phyloP scores from a whole-genome alignment of 2,329 filamentous ascomycete genomes.

The Tolypocladium amazonense region DNA sequence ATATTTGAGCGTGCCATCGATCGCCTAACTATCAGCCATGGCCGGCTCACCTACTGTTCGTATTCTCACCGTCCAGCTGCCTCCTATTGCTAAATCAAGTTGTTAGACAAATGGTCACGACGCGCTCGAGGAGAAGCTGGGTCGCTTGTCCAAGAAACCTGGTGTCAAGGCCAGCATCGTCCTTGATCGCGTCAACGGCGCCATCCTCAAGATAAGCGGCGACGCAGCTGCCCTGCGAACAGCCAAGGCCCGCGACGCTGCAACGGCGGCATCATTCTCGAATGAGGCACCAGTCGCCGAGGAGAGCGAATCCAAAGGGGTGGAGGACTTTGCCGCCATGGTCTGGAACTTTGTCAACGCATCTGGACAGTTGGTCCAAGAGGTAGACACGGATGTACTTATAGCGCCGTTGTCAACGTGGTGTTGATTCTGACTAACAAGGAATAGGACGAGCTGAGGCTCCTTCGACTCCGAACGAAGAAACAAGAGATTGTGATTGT shows the following conservation, averaged over 20 bases:
- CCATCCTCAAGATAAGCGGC: constrained; percentile 66
- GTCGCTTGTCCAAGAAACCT: constrained; percentile 63
- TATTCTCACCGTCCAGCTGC: neutral
- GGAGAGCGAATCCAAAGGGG: constrained; percentile 42
- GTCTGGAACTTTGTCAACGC: constrained; percentile 67
- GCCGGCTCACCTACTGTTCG: constrained; percentile 5
- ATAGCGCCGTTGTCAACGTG: too few relatives aligned
- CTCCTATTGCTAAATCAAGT: neutral
- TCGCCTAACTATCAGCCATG: constrained; percentile 2
- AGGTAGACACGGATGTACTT: constrained; percentile 58
- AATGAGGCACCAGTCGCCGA: constrained; percentile 31
- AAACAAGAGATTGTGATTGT: constrained; percentile 80
- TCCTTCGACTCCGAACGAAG: constrained; percentile 69
- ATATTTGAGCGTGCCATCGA: neutral
- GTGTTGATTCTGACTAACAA: constrained; percentile 9
- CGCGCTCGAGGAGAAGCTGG: constrained; percentile 53
- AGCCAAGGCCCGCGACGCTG: constrained; percentile 22
- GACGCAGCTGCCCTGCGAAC: constrained; percentile 47
- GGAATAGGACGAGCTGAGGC: constrained; percentile 59
- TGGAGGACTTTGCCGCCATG: constrained; percentile 64
- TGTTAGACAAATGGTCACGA: constrained; percentile 39
- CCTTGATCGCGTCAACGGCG: constrained; percentile 59
- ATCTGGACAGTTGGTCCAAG: constrained; percentile 59
- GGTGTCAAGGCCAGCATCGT: constrained; percentile 71
- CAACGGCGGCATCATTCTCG: constrained; percentile 32